Evolutionary conservation across 169 alveolate species (phyloP).

Genomic region (Cryptosporidium sp.): DNA sequence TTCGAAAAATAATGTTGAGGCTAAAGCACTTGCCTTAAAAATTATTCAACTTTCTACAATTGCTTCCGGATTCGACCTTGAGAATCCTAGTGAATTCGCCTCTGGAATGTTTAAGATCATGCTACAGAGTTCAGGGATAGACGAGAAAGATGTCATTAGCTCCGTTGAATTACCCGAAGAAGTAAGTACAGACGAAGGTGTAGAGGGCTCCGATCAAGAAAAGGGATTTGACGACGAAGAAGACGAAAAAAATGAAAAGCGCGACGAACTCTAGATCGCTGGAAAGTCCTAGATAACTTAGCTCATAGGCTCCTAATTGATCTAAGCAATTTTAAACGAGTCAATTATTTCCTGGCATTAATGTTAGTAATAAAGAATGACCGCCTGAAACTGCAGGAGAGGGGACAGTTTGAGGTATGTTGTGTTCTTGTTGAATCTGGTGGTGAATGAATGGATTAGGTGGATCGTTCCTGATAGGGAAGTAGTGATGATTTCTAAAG

Average conservation of each 20-base stretch:
- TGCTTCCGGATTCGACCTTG: conserved; percentile 72
- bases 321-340: neutral
- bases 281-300: neutral
- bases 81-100: conserved; percentile 64
- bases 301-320: conserved; percentile 5
- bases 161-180: conserved; percentile 59
- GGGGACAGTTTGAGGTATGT: conserved; percentile 10
- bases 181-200: neutral
- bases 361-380: conserved; percentile 49
- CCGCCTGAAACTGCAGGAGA: conserved; percentile 44
- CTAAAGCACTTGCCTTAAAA: conserved; percentile 45
- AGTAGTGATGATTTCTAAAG: conserved; percentile 72
- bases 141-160: conserved; percentile 18
- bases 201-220: neutral
- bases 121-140: conserved; percentile 47
- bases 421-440: conserved; percentile 40
- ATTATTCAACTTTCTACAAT: conserved; percentile 56
- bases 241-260: conserved; percentile 41
- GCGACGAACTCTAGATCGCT: conserved; percentile 33
- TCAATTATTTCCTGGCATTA: conserved; percentile 70
- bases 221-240: conserved; percentile 53
- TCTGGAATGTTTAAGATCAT: conserved; percentile 48
- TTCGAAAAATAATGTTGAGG: conserved; percentile 11
- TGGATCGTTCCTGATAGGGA: conserved; percentile 71
- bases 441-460: conserved; percentile 71